Evolutionary conservation across 768 basidiomycete species (phyloP), one percentile per base, ranked within the genome.

Genomic region (Suillus subaureus): DNA sequence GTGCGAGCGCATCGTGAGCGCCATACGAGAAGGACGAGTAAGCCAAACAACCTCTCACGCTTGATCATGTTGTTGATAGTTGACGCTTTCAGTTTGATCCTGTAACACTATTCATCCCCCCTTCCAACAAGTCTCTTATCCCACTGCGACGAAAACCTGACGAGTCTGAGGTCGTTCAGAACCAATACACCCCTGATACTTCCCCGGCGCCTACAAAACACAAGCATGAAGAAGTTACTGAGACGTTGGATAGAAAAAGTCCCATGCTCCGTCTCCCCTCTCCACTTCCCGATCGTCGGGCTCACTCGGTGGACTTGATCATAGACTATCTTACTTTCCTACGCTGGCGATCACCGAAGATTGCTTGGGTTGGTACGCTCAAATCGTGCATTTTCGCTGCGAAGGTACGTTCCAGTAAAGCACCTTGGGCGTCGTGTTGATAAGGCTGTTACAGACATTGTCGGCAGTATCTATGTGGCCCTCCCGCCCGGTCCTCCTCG

Each of bases 11-110:
- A 89, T 96, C 16, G 74, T 82, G n/a, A 75, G 73, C 33, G 93
- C 89, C 1, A 82, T 96, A 63, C 81, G 84, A 40, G 87, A 91
- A 43, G 88, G 93, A 61, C 86, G 83, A 80, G 93, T 94, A 68
- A n/a, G 87, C 82, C 9, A 35, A 42, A 35, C 23, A 61, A 15
- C 4, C 16, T 33, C 11, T 16, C 28, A 40, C 11, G 3, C 54
- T 35, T 45, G 18, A 45, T 40, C 40, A 65, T 55, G 40, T 58
- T 51, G 23, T 31, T 70, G 1, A 67, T 68, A 21, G n/a, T 65
- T n/a, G n/a, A 52, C 6, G n/a, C 15, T 43, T 68, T 9, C 35
- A 77, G 79, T 73, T 80, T 28, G 69, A 75, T 63, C 74, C 77
- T 18, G 68, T 65, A 43, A 42, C 45, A 3, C 69, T 67, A 5